Base-by-base conservation (phyloP, 1,284 basidiomycete species). In the Puccinia polysora region DNA sequence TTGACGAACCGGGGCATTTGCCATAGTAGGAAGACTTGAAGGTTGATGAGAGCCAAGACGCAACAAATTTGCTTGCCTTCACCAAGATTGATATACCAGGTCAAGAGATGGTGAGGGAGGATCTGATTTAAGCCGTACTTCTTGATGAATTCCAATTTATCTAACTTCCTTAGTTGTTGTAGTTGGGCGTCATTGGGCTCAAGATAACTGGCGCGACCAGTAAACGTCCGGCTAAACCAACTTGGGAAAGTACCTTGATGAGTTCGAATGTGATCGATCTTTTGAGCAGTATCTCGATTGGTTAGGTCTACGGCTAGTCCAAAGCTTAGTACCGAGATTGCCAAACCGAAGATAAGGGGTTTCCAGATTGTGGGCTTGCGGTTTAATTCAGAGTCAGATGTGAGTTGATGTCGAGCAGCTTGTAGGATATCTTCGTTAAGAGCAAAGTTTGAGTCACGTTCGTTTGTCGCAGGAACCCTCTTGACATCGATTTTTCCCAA, bases 11-110 rank as follows among this genome's bases (percentile, higher is more conserved):
- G 56, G 15, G 68, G 68, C 45, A 70, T 45, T 60, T 70, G 68
- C 68, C 68, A 70, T 5, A 62, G 20, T n/a, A 45, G 30, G 52
- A 70, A 62, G 32, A 70, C 47, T 40, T 34, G 49, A 18, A 62
- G 32, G 34, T 70, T 70, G 47, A 56, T 56, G 14, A 70, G 56
- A 8, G 45, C 58, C 34, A 70, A 52, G 23, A 70, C 12, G 8
- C 56, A 58, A 47, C 43, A 70, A 38, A 70, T 62, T 53, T 70
- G 68, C 18, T 70, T 60, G 0, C 68, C 68, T 34, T 70, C 68
- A 50, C 45, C 30, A 23, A 70, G 58, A n/a, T 70, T 60, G 36
- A 70, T 60, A 18, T 62, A 70, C 58, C 58, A 70, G 28, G 56
- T 62, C 56, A 62, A 50, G n/a, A 62, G 15, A 15, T 62, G 56